These are phyloP conservation scores for Gastroboletus turbinatus DNA, from an alignment of 1,284 basidiomycete species.

Conservation along the genomic window DNA sequence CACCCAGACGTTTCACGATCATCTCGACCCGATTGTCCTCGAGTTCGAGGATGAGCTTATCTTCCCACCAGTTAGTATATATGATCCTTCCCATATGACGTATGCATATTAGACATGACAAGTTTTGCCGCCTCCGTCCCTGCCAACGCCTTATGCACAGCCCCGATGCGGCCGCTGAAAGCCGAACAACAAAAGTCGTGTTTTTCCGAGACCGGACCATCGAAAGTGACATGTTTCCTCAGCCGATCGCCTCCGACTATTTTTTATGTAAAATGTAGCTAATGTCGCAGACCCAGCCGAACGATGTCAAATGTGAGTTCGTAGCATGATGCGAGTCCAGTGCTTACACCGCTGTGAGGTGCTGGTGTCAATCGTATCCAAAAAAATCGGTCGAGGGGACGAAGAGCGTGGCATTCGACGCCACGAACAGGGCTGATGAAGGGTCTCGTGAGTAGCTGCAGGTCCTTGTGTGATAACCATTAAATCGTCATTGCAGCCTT, in stretches of 20 bases:
- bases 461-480: constrained; percentile 8
- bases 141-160: constrained; percentile 20
- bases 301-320: background rate
- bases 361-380: background rate
- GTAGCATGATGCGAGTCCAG: background rate
- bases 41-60: constrained; percentile 4
- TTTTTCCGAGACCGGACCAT: background rate
- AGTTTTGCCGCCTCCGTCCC: background rate
- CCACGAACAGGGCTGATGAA: constrained; percentile 15
- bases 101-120: constrained; percentile 2
- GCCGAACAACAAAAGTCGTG: constrained; percentile 5
- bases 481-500: background rate
- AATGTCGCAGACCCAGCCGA: background rate
- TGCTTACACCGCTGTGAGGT: background rate
- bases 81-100: constrained; percentile 7
- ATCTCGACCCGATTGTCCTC: constrained; percentile 6
- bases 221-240: constrained; percentile 9
- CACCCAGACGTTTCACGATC: background rate
- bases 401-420: background rate
- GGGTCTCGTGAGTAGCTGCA: constrained; percentile 2
- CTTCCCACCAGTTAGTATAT: background rate
- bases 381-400: background rate
- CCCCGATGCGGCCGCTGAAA: constrained; percentile 7
- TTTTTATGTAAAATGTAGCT: background rate
- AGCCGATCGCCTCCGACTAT: background rate